phyloP scores from a whole-genome alignment of 495 filamentous ascomycete species.

The Hyaloscypha finlandica region DNA sequence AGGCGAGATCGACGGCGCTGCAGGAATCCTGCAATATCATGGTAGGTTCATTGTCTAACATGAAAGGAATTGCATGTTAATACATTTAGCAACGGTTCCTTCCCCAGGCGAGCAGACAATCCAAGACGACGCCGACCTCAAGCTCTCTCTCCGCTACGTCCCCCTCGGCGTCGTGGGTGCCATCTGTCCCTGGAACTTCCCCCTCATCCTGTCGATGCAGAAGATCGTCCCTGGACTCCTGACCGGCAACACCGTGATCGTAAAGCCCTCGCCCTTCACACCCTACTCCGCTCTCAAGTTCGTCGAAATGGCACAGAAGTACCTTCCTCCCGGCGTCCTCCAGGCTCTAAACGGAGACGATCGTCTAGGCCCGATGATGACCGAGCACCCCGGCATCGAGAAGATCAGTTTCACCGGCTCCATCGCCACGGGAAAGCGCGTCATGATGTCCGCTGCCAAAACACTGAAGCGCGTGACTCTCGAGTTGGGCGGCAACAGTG shows the following conservation, averaged over 20 bases:
- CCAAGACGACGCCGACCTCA: constrained; percentile 43
- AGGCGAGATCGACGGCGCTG: constrained; percentile 23
- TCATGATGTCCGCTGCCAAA: constrained; percentile 51
- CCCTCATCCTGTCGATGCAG: constrained; percentile 46
- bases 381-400: constrained; percentile 51
- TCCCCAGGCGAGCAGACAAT: constrained; percentile 30
- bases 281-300: constrained; percentile 62
- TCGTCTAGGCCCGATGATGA: constrained; percentile 53
- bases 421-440: constrained; percentile 52
- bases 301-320: constrained; percentile 51
- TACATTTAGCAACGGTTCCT: constrained; percentile 5
- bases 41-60: constrained; percentile 12
- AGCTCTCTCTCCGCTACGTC: constrained; percentile 40
- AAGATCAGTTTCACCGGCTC: constrained; percentile 66
- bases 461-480: constrained; percentile 59
- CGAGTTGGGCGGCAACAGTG: constrained; percentile 63
- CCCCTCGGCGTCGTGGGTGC: constrained; percentile 54
- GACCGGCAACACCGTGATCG: constrained; percentile 53
- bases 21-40: constrained; percentile 21
- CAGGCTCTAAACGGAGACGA: constrained; percentile 62
- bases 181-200: constrained; percentile 65
- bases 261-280: constrained; percentile 57
- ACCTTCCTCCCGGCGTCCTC: constrained; percentile 61
- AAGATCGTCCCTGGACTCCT: constrained; percentile 50
- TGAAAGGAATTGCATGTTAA: too few relatives aligned